Evolutionary conservation across 345 rosid species (phyloP), one percentile per base, ranked within the genome.

Genomic region (Salix koriyanagi): DNA sequence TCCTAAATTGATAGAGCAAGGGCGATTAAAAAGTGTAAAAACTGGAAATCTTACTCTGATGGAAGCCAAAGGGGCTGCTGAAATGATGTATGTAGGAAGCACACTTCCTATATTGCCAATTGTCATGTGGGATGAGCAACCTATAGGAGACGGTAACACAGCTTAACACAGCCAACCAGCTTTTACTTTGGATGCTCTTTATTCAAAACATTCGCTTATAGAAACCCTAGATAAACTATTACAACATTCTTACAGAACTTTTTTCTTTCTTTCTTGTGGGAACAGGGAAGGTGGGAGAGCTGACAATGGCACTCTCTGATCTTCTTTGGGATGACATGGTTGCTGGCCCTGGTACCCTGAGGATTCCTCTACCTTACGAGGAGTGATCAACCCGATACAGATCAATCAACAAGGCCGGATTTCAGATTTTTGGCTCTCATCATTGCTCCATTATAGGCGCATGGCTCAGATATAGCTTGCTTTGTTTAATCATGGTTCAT

Each of bases 71-170:
- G 74, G 75, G 18, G 82, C 85, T 0, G 81, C 83, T 15, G 92
- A 89, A 79, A 89, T 91, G 90, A 89, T 89, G 92, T 89, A 76
- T 70, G 81, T 89, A 6, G 92, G 95, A 58, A 91, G 95, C 87
- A 89, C 91, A 23, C 89, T 91, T 67, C 91, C 91, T 4, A 1
- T 91, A 42, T 75, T 91, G 85, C 89, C 91, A 28, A 88, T 89
- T 79, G 74, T 83, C 56, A 71, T 15, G 86, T 91, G 95, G 95
- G 95, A 91, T 79, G 88, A 81, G 25, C 83, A 84, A 41, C 87
- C 91, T 2, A 84, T 91, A 21, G 90, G 89, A 78, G 89, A 91
- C 82, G 92, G 95, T 91, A 88, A 81, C 74, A 18, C n/a, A 50
- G 2, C 21, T 50, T 1, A 16, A 30, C 30, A 30, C 30, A 30